Evolutionary conservation across 2,329 filamentous ascomycete genomes (phyloP).

Genomic region (Diaporthe sp.): DNA sequence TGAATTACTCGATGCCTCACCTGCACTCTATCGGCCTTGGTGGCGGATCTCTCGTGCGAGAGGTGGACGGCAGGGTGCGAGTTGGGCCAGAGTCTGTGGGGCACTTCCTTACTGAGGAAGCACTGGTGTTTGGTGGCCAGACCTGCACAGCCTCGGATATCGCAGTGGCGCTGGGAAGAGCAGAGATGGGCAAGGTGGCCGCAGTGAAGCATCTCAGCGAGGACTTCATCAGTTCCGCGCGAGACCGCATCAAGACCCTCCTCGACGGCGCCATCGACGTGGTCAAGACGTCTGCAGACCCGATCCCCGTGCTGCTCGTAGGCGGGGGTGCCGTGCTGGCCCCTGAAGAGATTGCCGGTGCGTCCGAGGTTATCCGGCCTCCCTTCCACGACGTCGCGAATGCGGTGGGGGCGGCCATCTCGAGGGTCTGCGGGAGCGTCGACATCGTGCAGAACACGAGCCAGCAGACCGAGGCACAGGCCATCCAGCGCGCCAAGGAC

Average conservation of each 20-base stretch:
- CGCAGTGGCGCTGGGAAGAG: slow-evolving; percentile 56
- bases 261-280: slow-evolving; percentile 47
- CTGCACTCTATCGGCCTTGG: slow-evolving; percentile 58
- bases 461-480: slow-evolving; percentile 43
- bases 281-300: slow-evolving; percentile 48
- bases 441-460: slow-evolving; percentile 43
- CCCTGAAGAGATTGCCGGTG: slow-evolving; percentile 51
- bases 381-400: slow-evolving; percentile 61
- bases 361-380: slow-evolving; percentile 53
- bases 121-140: slow-evolving; percentile 62
- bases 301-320: slow-evolving; percentile 54
- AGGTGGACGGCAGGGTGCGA: slow-evolving; percentile 49
- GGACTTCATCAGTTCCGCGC: slow-evolving; percentile 47
- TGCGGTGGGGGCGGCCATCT: slow-evolving; percentile 63
- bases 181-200: slow-evolving; percentile 59
- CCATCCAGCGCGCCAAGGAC: slow-evolving; percentile 44
- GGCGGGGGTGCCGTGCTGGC: slow-evolving; percentile 61
- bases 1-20: slow-evolving; percentile 56
- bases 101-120: slow-evolving; percentile 59
- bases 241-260: slow-evolving; percentile 40
- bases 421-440: slow-evolving; percentile 54
- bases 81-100: slow-evolving; percentile 68
- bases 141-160: slow-evolving; percentile 64
- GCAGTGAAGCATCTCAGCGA: slow-evolving; percentile 41
- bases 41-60: slow-evolving; percentile 57